Percentiles rank a stretch among this genome's conserved stretches.
Conservation (phyloP, 1,284 basidiomycete species). For the Caloboletus firmus region DNA sequence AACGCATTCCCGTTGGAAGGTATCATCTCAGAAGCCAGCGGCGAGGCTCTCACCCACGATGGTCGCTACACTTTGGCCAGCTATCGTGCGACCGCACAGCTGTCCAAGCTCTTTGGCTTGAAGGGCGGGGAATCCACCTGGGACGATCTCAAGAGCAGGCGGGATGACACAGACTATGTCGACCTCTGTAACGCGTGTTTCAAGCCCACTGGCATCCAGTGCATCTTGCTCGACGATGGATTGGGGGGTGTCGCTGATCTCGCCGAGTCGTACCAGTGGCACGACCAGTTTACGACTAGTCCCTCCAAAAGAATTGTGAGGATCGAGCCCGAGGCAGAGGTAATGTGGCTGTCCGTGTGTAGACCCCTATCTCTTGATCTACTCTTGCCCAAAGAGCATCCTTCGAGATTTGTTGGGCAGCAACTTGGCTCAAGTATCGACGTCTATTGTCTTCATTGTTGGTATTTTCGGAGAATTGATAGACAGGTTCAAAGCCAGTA, state of each 20-base stretch:
- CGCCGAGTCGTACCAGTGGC: conserved; percentile 56
- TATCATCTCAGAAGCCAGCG: conserved; percentile 62
- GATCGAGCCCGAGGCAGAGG: conserved; percentile 68
- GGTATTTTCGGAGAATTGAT: conserved; percentile 38
- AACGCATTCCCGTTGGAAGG: conserved; percentile 56
- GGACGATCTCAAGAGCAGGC: conserved; percentile 54
- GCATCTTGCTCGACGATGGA: conserved; percentile 71
- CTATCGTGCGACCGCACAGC: conserved; percentile 54
- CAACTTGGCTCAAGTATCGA: conserved; percentile 7
- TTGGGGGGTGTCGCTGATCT: conserved; percentile 49
- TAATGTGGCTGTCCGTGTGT: conserved; percentile 27
- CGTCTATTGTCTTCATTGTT: conserved; percentile 21
- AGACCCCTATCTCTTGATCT: conserved; percentile 9
- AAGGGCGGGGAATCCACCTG: conserved; percentile 45
- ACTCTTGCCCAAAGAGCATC: conserved; percentile 32
- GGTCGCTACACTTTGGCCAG: conserved; percentile 57
- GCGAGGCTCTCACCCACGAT: conserved; percentile 50
- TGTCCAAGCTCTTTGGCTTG: conserved; percentile 49
- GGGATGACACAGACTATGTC: conserved; percentile 47
- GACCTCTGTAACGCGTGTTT: conserved; percentile 58
- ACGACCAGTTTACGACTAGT: conserved; percentile 54
- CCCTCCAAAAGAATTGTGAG: conserved; percentile 62
- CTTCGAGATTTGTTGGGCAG: conserved; percentile 32
- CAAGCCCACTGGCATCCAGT: conserved; percentile 54
- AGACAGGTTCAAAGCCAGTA: conserved; percentile 32